phyloP scores from a whole-genome alignment of 305 asterid species.

The Fraxinus sp. region DNA sequence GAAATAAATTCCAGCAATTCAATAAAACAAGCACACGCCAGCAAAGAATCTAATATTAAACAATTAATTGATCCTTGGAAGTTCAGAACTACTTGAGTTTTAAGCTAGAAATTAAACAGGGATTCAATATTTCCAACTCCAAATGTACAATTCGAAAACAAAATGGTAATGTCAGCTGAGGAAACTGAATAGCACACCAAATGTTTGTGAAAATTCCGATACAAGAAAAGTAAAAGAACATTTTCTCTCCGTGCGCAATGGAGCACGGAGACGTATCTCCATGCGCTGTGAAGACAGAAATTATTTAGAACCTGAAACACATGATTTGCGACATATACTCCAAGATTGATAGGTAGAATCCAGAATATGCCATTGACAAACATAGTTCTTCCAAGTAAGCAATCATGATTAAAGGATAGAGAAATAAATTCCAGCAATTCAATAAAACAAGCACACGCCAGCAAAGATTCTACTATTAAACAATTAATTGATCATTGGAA shows the following conservation, averaged over 20 bases:
- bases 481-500: background rate
- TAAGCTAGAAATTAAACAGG: background rate
- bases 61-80: background rate
- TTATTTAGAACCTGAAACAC: conserved; percentile 61
- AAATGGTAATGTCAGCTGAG: background rate
- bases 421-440: background rate
- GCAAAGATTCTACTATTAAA: background rate
- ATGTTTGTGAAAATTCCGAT: conserved; percentile 28
- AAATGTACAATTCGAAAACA: background rate
- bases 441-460: background rate
- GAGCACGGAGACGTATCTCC: too few relatives aligned
- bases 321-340: conserved; percentile 78
- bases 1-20: background rate
- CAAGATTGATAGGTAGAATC: conserved; percentile 82
- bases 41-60: background rate
- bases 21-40: background rate
- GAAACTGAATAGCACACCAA: conserved; percentile 18
- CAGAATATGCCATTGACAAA: conserved; percentile 76
- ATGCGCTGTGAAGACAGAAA: background rate
- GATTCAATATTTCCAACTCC: background rate
- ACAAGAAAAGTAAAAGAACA: background rate
- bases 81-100: background rate
- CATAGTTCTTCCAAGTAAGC: conserved; percentile 18
- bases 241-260: too few relatives aligned
- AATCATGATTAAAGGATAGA: background rate